phyloP scores from a whole-genome alignment of 177 flowering plant species.

The Telopea speciosissima region DNA sequence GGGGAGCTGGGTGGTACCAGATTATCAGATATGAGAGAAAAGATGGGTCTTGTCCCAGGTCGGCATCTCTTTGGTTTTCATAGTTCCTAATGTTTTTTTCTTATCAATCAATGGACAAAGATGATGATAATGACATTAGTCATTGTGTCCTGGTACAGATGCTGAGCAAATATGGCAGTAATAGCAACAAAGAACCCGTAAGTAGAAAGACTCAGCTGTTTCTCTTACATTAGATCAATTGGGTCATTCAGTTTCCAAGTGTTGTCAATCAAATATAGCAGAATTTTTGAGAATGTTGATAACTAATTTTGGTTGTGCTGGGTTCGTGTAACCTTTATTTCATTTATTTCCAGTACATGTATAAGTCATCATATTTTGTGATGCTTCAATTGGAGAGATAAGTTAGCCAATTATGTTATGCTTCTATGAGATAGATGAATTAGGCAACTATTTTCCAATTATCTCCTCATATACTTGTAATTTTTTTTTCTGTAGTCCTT shows the following conservation, averaged over 20 bases:
- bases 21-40: neutral
- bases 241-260: no score
- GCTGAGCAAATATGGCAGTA: neutral
- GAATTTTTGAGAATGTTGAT: no score
- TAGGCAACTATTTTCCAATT: neutral
- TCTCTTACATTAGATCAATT: neutral
- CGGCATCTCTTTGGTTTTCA: neutral
- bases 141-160: neutral
- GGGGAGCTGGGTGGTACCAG: neutral
- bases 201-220: neutral
- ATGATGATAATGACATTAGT: neutral
- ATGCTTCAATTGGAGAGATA: neutral
- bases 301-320: no score
- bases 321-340: neutral
- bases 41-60: neutral
- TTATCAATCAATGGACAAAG: neutral
- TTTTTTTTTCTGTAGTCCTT: constrained; percentile 28
- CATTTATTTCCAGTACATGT: neutral
- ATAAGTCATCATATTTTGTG: neutral
- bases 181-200: neutral
- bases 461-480: neutral
- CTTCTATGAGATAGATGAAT: neutral
- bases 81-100: neutral
- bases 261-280: no score
- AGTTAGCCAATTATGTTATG: neutral